Percentiles rank a stretch among this genome's conserved stretches.
phyloP scores from a whole-genome alignment of 139 green algal species.

The Haematococcus lacustris region DNA sequence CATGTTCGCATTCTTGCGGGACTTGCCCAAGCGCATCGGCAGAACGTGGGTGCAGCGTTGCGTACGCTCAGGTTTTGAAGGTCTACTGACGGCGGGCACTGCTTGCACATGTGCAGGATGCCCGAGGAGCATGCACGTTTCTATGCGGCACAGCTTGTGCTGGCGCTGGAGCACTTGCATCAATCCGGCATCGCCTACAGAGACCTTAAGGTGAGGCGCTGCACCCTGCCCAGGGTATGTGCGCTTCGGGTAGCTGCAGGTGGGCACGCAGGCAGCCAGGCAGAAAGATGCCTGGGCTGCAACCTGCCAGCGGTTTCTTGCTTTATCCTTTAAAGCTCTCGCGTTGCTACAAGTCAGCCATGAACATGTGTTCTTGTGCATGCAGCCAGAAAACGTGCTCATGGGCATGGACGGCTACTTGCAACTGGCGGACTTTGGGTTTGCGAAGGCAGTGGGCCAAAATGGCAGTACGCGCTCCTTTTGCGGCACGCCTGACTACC shows the following conservation, averaged over 20 bases:
- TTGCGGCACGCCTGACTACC: constrained; percentile 73
- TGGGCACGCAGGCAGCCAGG: too few species aligned
- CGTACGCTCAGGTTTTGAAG: too few species aligned
- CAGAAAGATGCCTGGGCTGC: too few species aligned
- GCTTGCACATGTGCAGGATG: too few species aligned
- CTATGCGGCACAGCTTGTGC: constrained; percentile 59
- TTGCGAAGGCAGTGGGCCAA: constrained; percentile 52
- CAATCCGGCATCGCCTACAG: constrained; percentile 48
- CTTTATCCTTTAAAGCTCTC: too few species aligned
- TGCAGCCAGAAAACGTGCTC: constrained; percentile 74
- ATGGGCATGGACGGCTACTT: constrained; percentile 58
- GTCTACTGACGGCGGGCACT: too few species aligned
- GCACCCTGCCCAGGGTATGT: too few species aligned
- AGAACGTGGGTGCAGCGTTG: too few species aligned
- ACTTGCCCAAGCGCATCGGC: background rate
- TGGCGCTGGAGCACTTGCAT: constrained; percentile 64
- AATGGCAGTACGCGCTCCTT: constrained; percentile 61
- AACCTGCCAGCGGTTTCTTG: too few species aligned
- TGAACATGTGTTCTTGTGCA: too few species aligned
- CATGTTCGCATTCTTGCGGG: constrained; percentile 62
- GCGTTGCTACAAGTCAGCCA: too few species aligned
- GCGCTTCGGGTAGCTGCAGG: too few species aligned
- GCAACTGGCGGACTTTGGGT: constrained; percentile 77
- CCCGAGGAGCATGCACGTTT: constrained; percentile 64
- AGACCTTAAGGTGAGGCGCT: constrained; percentile 75